These are phyloP conservation scores for Cryptococcus maquisensis DNA, from an alignment of 1,284 basidiomycete genomes.

Conservation along the genomic window DNA sequence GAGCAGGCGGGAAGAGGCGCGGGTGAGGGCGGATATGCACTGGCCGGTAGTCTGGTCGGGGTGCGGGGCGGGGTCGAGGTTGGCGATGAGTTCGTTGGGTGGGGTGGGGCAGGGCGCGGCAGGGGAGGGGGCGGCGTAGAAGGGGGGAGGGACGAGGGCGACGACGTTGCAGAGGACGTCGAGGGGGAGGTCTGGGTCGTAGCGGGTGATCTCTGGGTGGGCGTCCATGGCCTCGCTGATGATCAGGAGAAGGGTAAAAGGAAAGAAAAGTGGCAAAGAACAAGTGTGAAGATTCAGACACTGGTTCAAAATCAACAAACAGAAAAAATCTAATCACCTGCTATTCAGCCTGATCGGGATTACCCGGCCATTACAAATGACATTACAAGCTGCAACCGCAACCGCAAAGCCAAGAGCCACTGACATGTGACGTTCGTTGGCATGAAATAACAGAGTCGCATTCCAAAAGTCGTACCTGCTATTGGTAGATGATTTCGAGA, in stretches of 20 bases:
- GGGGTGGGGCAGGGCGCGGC: conserved; percentile 9
- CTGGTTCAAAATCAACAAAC: no score
- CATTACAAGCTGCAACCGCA: no score
- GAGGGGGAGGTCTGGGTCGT: conserved; percentile 22
- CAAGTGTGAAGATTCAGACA: no score
- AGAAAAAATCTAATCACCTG: no score
- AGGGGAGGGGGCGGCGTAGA: conserved; percentile 18
- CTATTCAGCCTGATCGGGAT: no score
- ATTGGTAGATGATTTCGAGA: background rate
- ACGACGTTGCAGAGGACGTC: conserved; percentile 37
- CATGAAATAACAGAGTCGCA: no score
- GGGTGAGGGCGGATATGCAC: conserved; percentile 23
- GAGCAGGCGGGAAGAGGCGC: conserved; percentile 24
- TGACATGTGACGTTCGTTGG: no score
- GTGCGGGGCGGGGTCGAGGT: conserved; percentile 30
- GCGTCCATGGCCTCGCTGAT: background rate
- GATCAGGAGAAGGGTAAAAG: no score
- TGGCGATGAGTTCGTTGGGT: conserved; percentile 21
- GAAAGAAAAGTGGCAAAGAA: no score
- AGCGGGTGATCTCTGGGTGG: background rate
- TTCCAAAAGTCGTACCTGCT: background rate
- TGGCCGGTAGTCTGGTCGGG: conserved; percentile 18
- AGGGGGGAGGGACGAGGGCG: conserved; percentile 34
- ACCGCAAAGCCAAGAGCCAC: no score
- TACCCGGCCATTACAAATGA: no score